Conservation (phyloP, 2,329 filamentous ascomycete genomes). For the Fusarium tricinctum region DNA sequence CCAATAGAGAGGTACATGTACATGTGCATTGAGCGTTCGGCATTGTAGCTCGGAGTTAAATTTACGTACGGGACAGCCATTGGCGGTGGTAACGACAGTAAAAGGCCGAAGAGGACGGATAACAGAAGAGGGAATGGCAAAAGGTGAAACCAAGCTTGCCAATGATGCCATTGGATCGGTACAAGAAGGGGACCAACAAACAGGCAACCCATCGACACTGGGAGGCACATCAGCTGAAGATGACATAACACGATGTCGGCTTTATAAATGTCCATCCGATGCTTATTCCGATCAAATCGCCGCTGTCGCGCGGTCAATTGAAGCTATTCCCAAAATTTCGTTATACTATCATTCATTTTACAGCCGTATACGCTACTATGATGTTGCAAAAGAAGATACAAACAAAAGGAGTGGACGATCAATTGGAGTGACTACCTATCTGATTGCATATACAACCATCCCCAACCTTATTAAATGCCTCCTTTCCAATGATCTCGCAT, state of each 20-base stretch:
- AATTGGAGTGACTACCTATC: conserved; percentile 26
- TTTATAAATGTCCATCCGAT: conserved; percentile 26
- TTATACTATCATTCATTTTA: background rate
- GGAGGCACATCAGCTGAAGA: conserved; percentile 10
- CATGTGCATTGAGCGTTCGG: conserved; percentile 18
- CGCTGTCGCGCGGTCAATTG: conserved; percentile 10
- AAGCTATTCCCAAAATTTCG: background rate
- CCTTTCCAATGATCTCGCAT: conserved; percentile 26
- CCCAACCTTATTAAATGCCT: conserved; percentile 1
- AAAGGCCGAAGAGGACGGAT: no score
- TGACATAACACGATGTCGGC: conserved; percentile 17
- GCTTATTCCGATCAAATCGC: conserved; percentile 28
- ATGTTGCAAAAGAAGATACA: background rate
- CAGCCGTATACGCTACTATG: background rate
- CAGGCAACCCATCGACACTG: no score
- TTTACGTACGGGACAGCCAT: background rate
- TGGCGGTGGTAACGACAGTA: background rate
- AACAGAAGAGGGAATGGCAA: no score
- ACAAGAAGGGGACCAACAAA: no score
- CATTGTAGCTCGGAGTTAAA: conserved; percentile 36
- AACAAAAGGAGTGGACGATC: conserved; percentile 34
- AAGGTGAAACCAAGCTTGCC: no score
- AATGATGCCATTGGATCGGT: no score
- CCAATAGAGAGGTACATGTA: conserved; percentile 22
- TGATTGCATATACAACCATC: conserved; percentile 8